These are phyloP conservation scores for Monosporascus sp. DNA, from an alignment of 2,329 filamentous ascomycete species.

Conservation along the genomic window DNA sequence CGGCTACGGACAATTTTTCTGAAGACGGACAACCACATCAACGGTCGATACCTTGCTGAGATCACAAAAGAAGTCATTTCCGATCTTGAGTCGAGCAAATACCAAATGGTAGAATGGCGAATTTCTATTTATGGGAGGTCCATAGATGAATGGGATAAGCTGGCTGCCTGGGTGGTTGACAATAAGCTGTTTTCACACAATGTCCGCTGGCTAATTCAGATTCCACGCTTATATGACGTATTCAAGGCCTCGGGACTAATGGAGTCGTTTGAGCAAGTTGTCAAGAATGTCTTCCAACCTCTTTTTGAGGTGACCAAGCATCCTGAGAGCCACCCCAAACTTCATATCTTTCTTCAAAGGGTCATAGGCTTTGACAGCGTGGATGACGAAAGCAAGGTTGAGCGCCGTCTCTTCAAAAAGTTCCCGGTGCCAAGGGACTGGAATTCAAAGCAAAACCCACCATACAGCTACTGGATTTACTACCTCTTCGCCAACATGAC, in stretches of 20 bases:
- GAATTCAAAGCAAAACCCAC: constrained; percentile 90
- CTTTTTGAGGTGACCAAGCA: constrained; percentile 91
- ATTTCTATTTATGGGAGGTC: constrained; percentile 95
- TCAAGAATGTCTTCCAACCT: constrained; percentile 88
- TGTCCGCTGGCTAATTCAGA: constrained; percentile 93
- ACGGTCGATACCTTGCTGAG: constrained; percentile 91
- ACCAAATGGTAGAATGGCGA: constrained; percentile 99
- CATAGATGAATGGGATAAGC: constrained; percentile 93
- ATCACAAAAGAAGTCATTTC: constrained; percentile 98
- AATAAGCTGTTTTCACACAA: constrained; percentile 98
- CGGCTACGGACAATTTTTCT: constrained; percentile 95
- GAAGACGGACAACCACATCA: constrained; percentile 97
- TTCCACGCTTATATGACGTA: constrained; percentile 90
- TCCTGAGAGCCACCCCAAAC: constrained; percentile 79
- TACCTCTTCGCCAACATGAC: constrained; percentile 92
- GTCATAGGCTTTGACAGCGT: constrained; percentile 98
- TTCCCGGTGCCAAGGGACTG: constrained; percentile 87
- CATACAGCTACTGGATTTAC: constrained; percentile 99
- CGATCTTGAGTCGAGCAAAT: constrained; percentile 96
- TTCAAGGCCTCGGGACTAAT: constrained; percentile 88
- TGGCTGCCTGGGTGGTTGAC: constrained; percentile 95
- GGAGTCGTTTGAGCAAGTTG: constrained; percentile 83
- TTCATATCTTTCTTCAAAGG: constrained; percentile 89
- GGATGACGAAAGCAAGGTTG: constrained; percentile 95
- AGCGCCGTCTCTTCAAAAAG: constrained; percentile 90